Evolutionary conservation across 2,329 filamentous ascomycete genomes (phyloP), one percentile per base, ranked within the genome.

Genomic region (Diaporthe capsici): DNA sequence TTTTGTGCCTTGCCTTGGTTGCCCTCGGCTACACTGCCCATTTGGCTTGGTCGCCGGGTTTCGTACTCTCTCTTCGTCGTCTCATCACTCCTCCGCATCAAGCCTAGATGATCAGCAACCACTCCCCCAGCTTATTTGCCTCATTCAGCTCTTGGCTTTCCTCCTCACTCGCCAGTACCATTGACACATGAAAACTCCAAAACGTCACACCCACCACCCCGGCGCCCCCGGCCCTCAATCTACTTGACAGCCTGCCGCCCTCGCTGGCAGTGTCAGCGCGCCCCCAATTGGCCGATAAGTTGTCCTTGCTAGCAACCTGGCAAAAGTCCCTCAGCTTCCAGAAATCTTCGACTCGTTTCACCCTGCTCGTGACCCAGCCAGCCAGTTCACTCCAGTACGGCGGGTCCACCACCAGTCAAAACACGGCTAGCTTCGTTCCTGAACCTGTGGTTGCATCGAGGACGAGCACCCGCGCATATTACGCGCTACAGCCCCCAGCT

Each of bases 161-260:
- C 31, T 55, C 49, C 49, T 70, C 65, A 70, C 65, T 55, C 49
- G 65, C 49, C 65, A 55, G 65, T 17, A 39, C 49, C 49, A 70
- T 70, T 70, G 65, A 70, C 65, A 70, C 65, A 70, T 55, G 65
- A 70, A 70, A 70, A 70, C 47, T 39, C 65, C 65, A 42, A 70
- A 55, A 70, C 65, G 65, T 70, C 65, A 70, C 65, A 28, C 49
- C 15, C 63, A 13, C 22, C 34, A 39, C 44, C 63, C 63, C 63
- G 44, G 28, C 44, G 22, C 28, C 47, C 34, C 63, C 39, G 39
- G 20, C 13, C 22, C 31, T 25, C 47, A 39, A n/a, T 47, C 47
- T 22, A 28, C 65, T 55, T 17, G 22, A n/a, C 47, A 39, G 65
- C 31, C 31, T 53, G 13, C 34, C 22, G 15, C 61, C 28, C n/a